phyloP scores from a whole-genome alignment of 2,329 filamentous ascomycete genomes.

The Arthrobotrys pseudoclavata region DNA sequence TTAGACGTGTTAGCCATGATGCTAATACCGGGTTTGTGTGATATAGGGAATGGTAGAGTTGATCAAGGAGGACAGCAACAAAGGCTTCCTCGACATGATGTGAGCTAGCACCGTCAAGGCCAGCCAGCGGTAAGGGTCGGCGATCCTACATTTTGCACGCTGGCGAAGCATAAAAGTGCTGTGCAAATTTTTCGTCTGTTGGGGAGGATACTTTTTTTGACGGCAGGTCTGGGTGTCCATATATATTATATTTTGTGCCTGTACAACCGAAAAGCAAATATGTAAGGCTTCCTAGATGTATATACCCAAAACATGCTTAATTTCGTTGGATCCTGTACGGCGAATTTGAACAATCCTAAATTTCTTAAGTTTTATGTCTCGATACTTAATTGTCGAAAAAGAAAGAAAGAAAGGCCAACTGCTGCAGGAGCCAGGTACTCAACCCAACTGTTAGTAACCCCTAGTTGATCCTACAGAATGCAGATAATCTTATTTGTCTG shows the following conservation, averaged over 20 bases:
- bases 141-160: neutral
- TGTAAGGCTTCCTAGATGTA: no score
- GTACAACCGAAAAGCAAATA: no score
- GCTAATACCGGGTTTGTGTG: neutral
- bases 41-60: constrained; percentile 90
- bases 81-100: constrained; percentile 83
- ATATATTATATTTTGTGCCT: neutral
- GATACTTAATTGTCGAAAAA: no score
- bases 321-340: no score
- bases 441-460: no score
- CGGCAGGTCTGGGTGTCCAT: neutral
- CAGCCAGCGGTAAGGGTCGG: neutral
- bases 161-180: neutral
- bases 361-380: no score
- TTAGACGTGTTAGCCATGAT: neutral
- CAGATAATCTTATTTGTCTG: no score
- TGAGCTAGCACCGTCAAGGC: constrained; percentile 7
- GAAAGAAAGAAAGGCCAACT: no score
- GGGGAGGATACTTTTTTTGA: neutral
- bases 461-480: no score
- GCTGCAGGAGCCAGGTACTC: no score
- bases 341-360: no score
- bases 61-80: constrained; percentile 93
- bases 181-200: neutral
- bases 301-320: no score